phyloP scores from a whole-genome alignment of 2,329 filamentous ascomycete genomes.

The Phialophora macrospora region DNA sequence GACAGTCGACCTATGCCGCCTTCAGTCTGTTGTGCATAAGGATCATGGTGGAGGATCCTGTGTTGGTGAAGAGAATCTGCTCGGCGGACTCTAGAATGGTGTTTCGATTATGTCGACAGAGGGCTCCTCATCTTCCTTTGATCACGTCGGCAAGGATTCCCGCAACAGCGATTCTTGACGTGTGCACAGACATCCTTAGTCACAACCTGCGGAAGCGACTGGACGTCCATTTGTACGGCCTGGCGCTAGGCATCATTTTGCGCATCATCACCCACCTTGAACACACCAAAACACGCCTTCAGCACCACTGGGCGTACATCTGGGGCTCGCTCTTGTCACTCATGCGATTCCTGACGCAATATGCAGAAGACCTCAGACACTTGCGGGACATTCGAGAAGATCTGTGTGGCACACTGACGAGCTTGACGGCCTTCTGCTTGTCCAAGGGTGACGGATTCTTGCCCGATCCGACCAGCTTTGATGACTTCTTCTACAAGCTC shows the following conservation, averaged over 20 bases:
- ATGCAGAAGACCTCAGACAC: slow-evolving; percentile 70
- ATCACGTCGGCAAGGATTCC: slow-evolving; percentile 74
- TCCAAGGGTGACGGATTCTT: slow-evolving; percentile 89
- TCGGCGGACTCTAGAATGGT: slow-evolving; percentile 73
- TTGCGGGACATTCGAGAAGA: slow-evolving; percentile 68
- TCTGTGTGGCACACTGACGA: slow-evolving; percentile 77
- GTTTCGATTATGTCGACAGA: slow-evolving; percentile 86
- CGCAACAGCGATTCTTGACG: slow-evolving; percentile 77
- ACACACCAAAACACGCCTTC: slow-evolving; percentile 76
- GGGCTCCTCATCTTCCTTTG: slow-evolving; percentile 80
- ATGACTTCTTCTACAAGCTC: slow-evolving; percentile 97
- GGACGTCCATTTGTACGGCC: slow-evolving; percentile 80
- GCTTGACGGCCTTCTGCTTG: slow-evolving; percentile 82
- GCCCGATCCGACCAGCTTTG: slow-evolving; percentile 83
- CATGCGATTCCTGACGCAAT: slow-evolving; percentile 87
- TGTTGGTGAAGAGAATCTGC: slow-evolving; percentile 81
- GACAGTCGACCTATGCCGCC: slow-evolving; percentile 81
- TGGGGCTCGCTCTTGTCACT: slow-evolving; percentile 89
- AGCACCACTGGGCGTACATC: slow-evolving; percentile 93
- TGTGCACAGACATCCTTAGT: slow-evolving; percentile 87
- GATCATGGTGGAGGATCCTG: slow-evolving; percentile 82
- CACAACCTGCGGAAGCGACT: slow-evolving; percentile 88
- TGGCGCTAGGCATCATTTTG: slow-evolving; percentile 79
- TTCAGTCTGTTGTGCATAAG: slow-evolving; percentile 84
- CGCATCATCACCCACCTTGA: slow-evolving; percentile 84